A percentile compares a stretch with the other conserved stretches of the same genome.
These are phyloP conservation scores for Aspergillus luchuensis DNA, from an alignment of 2,329 filamentous ascomycete genomes.

Conservation along the genomic window DNA sequence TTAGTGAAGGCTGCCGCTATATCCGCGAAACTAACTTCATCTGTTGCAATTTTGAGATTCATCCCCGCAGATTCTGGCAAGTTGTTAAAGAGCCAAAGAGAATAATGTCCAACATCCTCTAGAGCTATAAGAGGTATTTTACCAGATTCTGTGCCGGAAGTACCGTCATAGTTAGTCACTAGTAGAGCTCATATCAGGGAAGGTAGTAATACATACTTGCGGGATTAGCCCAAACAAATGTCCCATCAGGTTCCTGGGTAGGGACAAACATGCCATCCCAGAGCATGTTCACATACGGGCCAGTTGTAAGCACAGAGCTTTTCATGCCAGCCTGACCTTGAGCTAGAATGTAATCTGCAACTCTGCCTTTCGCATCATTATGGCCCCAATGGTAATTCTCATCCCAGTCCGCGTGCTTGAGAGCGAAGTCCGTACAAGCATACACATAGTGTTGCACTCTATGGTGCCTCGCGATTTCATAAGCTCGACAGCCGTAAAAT, in stretches of 20 bases:
- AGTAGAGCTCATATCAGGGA: too few species aligned
- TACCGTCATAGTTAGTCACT: too few species aligned
- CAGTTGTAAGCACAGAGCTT: slow-evolving; percentile 44
- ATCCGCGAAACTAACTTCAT: slow-evolving; percentile 7
- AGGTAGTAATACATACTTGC: too few species aligned
- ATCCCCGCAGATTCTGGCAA: slow-evolving; percentile 15
- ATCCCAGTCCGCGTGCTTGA: not conserved
- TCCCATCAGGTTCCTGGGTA: too few species aligned
- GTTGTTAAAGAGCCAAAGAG: slow-evolving; percentile 24
- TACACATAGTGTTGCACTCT: slow-evolving; percentile 46
- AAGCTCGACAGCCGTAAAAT: slow-evolving; percentile 40
- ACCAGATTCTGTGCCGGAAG: too few species aligned
- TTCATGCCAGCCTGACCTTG: slow-evolving; percentile 33
- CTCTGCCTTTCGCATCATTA: slow-evolving; percentile 3
- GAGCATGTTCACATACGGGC: slow-evolving; percentile 52
- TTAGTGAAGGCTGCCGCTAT: not conserved
- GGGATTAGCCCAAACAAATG: too few species aligned
- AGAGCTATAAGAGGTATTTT: slow-evolving; percentile 5
- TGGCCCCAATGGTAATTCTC: not conserved
- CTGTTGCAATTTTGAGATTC: slow-evolving; percentile 20
- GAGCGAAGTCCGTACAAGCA: not conserved
- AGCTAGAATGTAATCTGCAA: not conserved
- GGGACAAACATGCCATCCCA: slow-evolving; percentile 11
- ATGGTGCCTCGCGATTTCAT: slow-evolving; percentile 44
- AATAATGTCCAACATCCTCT: slow-evolving; percentile 23